Percentiles rank a stretch among this genome's conserved stretches.
Conservation (phyloP, 495 filamentous ascomycete genomes). For the Lichina pygmaea region DNA sequence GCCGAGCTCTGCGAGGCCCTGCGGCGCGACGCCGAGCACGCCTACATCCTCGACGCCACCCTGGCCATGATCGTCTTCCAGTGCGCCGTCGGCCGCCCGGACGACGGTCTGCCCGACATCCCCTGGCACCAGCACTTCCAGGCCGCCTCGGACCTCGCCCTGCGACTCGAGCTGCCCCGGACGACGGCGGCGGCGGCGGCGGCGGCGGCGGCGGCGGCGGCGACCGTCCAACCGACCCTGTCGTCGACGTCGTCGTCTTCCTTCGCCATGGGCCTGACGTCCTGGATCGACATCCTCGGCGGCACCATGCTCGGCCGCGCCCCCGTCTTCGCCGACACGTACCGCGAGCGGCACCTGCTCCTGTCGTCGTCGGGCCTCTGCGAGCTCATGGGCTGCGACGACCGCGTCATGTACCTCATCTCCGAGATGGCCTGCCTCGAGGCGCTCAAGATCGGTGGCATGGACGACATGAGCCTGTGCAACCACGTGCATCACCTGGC, state of each 20-base stretch:
- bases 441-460: conserved; percentile 53
- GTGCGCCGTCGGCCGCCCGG: conserved; percentile 63
- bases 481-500: conserved; percentile 60
- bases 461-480: conserved; percentile 64
- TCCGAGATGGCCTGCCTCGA: conserved; percentile 93
- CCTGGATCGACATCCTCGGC: conserved; percentile 95
- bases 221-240: conserved; percentile 27
- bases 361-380: conserved; percentile 45
- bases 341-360: conserved; percentile 68
- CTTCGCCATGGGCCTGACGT: conserved; percentile 84
- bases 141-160: conserved; percentile 56
- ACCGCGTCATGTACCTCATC: conserved; percentile 92
- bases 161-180: conserved; percentile 54
- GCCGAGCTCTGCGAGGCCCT: conserved; percentile 66
- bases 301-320: conserved; percentile 73
- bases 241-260: neutral
- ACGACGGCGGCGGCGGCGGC: conserved; percentile 24
- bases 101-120: conserved; percentile 77
- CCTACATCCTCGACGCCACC: conserved; percentile 76
- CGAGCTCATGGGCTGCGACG: conserved; percentile 95
- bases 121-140: conserved; percentile 95
- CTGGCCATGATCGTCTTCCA: conserved; percentile 97
- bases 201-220: conserved; percentile 21
- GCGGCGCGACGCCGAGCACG: conserved; percentile 50
- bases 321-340: conserved; percentile 71